Conservation (phyloP, 495 filamentous ascomycete genomes). For the Jackrogersella multiformis region DNA sequence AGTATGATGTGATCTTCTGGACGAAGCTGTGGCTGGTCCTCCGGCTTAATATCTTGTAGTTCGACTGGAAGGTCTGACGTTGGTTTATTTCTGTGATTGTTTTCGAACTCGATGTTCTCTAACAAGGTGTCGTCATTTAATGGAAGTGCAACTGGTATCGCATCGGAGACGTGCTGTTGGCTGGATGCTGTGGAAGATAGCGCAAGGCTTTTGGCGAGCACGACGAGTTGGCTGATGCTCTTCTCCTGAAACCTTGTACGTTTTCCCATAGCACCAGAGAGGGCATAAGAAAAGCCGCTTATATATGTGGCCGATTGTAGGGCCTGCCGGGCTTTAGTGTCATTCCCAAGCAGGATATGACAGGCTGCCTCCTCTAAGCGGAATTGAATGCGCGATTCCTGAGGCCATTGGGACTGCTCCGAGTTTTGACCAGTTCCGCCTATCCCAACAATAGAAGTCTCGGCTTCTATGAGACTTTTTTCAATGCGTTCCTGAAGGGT, state of each 20-base stretch:
- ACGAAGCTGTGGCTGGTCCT: conserved; percentile 81
- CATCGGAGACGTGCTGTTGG: conserved; percentile 18
- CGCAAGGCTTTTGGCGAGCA: conserved; percentile 79
- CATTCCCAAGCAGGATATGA: conserved; percentile 84
- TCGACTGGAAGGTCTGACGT: conserved; percentile 62
- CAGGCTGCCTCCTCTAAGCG: conserved; percentile 84
- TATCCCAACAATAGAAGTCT: conserved; percentile 47
- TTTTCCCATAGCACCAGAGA: conserved; percentile 89
- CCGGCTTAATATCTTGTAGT: conserved; percentile 72
- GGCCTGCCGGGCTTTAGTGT: conserved; percentile 76
- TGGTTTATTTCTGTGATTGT: conserved; percentile 53
- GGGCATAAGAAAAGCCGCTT: conserved; percentile 78
- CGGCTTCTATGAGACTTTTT: conserved; percentile 37
- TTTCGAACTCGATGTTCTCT: conserved; percentile 82
- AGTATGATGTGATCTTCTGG: conserved; percentile 87
- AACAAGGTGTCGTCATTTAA: conserved; percentile 94
- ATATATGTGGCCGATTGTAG: conserved; percentile 69
- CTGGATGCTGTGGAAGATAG: neutral
- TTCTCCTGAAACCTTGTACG: conserved; percentile 91
- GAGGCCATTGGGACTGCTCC: conserved; percentile 41
- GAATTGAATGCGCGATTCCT: conserved; percentile 66
- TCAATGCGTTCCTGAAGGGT: conserved; percentile 60
- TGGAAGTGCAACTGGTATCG: conserved; percentile 70
- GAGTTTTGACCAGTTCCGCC: conserved; percentile 47
- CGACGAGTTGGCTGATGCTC: conserved; percentile 89